Base-by-base conservation (phyloP, 2,329 filamentous ascomycete species). In the Colletotrichum eremochloae region DNA sequence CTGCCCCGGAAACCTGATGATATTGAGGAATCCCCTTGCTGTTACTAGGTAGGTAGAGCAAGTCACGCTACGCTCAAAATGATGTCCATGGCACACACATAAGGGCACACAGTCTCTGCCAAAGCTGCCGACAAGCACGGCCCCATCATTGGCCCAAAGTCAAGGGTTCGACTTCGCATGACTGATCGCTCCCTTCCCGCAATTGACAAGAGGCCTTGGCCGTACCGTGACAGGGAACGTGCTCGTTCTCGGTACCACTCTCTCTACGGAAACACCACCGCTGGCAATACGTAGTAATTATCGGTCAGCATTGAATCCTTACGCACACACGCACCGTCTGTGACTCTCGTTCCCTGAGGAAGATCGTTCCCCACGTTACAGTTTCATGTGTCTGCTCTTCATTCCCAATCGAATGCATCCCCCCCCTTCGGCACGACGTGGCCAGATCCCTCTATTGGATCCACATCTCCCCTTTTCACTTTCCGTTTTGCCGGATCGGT, bases 141-240 rank as follows among this genome's bases (percentile, higher is more conserved):
- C 66, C 66, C 61, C 36, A 15, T 44, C 50, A 63, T 31, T 57
- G 18, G 40, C 44, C 64, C 55, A 58, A 64, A 61, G 52, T 48
- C 65, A 72, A 63, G 40, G 66, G 64, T 64, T 60, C 60, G 65
- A 50, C 38, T 40, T 68, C 52, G 68, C 50, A 63, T 63, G 58
- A 68, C 42, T 63, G 65, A 68, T 63, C 52, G 57, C 68, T 71
- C 68, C 68, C 64, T 71, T 55, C 68, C 68, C 68, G 68, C 69
- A 60, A 64, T 69, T 63, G 69, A 63, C 53, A 64, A 61, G 60
- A 40, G 53, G 38, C n/a, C 55, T 40, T 64, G 40, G 65, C 33
- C 58, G 55, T 60, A 40, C 46, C 31, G 60, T 53, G 52, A 36
- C 66, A 55, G 55, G 60, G 66, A 72, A 69, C 52, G 60, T 48